Percentiles rank a stretch among this genome's conserved stretches.
Conservation (phyloP, 2,329 filamentous ascomycete genomes). For the Neospermospora avenae region DNA sequence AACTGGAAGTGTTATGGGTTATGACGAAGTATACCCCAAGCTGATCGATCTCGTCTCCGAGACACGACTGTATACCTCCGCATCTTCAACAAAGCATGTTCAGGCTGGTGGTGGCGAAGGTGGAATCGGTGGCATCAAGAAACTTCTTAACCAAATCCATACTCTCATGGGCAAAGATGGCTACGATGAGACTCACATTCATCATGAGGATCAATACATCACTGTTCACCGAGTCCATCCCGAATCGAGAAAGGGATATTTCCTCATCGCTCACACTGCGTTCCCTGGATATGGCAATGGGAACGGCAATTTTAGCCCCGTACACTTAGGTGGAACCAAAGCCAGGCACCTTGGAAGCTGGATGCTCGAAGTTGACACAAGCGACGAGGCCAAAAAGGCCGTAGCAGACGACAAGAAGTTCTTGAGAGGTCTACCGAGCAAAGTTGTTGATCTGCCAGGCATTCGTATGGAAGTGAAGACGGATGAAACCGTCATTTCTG, state of each 20-base stretch:
- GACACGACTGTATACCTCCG: constrained; percentile 76
- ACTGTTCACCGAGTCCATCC: constrained; percentile 95
- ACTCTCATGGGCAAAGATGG: constrained; percentile 92
- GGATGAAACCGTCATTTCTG: constrained; percentile 73
- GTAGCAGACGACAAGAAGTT: constrained; percentile 66
- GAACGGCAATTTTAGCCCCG: constrained; percentile 75
- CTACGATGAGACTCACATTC: constrained; percentile 93
- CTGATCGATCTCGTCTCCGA: constrained; percentile 93
- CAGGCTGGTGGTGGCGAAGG: constrained; percentile 68
- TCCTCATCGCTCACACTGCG: constrained; percentile 92
- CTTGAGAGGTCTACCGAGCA: constrained; percentile 80
- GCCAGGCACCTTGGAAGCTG: constrained; percentile 86
- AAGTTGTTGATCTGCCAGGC: constrained; percentile 70
- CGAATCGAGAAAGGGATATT: constrained; percentile 87
- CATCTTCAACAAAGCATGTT: constrained; percentile 63
- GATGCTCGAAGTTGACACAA: constrained; percentile 85
- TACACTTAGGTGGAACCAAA: constrained; percentile 78
- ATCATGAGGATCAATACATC: constrained; percentile 94
- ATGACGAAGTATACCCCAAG: constrained; percentile 92
- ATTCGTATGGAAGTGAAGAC: constrained; percentile 69
- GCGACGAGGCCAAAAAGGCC: constrained; percentile 62
- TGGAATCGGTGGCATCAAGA: constrained; percentile 88
- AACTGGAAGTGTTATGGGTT: constrained; percentile 95
- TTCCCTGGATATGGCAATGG: constrained; percentile 87
- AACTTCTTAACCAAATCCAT: constrained; percentile 91